phyloP scores from a whole-genome alignment of 2,329 filamentous ascomycete genomes.

The Arthrobotrys iridis region DNA sequence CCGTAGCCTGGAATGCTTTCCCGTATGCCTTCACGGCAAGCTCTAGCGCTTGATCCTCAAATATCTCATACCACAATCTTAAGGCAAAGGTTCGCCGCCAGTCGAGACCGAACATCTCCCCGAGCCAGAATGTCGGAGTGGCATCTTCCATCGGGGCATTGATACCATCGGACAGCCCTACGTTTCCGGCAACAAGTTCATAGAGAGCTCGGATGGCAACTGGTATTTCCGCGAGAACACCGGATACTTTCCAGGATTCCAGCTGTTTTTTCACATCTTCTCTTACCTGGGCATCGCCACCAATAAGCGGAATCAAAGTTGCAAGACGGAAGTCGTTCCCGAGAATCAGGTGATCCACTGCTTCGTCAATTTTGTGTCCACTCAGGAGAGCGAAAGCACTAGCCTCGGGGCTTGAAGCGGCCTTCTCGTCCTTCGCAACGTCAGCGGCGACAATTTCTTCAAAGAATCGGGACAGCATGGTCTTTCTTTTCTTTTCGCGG shows the following conservation, averaged over 20 bases:
- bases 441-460: constrained; percentile 70
- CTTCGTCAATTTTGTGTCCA: constrained; percentile 80
- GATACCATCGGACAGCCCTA: constrained; percentile 82
- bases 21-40: constrained; percentile 78
- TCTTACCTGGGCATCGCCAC: constrained; percentile 74
- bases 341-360: constrained; percentile 80
- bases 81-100: constrained; percentile 95
- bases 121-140: constrained; percentile 80
- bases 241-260: constrained; percentile 81
- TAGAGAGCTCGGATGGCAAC: constrained; percentile 87
- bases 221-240: constrained; percentile 85
- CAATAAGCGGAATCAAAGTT: constrained; percentile 83
- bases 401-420: constrained; percentile 75
- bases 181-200: constrained; percentile 86
- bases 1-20: constrained; percentile 75
- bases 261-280: constrained; percentile 82
- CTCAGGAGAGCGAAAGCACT: constrained; percentile 84
- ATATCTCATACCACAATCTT: constrained; percentile 85
- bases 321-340: constrained; percentile 84
- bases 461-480: constrained; percentile 75
- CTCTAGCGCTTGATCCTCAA: constrained; percentile 74
- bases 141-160: constrained; percentile 81
- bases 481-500: constrained; percentile 65
- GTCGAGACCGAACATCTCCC: constrained; percentile 82
- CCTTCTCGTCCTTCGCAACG: constrained; percentile 66